phyloP scores from a whole-genome alignment of 2,329 filamentous ascomycete species.

The Emmonsiellopsis sp. region DNA sequence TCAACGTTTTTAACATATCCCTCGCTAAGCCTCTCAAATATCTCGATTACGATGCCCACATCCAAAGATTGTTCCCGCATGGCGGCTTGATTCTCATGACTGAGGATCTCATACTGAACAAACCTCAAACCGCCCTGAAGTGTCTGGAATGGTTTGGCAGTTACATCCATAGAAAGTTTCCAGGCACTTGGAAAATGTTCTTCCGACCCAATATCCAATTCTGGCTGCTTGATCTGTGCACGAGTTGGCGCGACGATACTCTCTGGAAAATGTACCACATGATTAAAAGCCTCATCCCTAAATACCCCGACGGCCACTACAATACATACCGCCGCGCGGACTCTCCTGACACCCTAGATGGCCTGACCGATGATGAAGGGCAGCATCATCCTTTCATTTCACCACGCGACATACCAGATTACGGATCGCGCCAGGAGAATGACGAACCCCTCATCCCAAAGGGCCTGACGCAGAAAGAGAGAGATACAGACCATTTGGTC shows the following conservation, averaged over 20 bases:
- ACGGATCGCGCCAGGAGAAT: slow-evolving; percentile 19
- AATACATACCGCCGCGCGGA: slow-evolving; percentile 6
- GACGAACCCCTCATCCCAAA: slow-evolving; percentile 16
- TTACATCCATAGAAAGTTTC: slow-evolving; percentile 13
- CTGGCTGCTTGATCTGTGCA: slow-evolving; percentile 22
- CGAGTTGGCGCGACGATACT: slow-evolving; percentile 9
- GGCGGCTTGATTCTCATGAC: slow-evolving; percentile 31
- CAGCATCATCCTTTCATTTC: slow-evolving; percentile 22
- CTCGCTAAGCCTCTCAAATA: slow-evolving; percentile 18
- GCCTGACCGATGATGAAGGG: slow-evolving; percentile 15
- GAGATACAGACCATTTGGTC: slow-evolving; percentile 27
- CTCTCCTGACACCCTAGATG: slow-evolving; percentile 14
- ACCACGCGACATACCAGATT: slow-evolving; percentile 17
- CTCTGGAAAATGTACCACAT: slow-evolving; percentile 20
- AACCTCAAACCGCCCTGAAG: slow-evolving; percentile 20
- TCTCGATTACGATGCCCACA: slow-evolving; percentile 14
- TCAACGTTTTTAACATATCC: slow-evolving; percentile 29
- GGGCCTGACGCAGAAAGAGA: slow-evolving; percentile 18
- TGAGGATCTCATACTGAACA: slow-evolving; percentile 27
- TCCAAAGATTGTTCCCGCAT: slow-evolving; percentile 29
- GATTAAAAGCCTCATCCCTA: slow-evolving; percentile 19
- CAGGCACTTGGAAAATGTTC: slow-evolving; percentile 29
- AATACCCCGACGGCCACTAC: slow-evolving; percentile 6
- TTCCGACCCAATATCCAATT: slow-evolving; percentile 26
- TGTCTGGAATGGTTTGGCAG: slow-evolving; percentile 29